Conservation (phyloP, 805 yeast genomes). For the Monosporozyma yasuniensis region DNA sequence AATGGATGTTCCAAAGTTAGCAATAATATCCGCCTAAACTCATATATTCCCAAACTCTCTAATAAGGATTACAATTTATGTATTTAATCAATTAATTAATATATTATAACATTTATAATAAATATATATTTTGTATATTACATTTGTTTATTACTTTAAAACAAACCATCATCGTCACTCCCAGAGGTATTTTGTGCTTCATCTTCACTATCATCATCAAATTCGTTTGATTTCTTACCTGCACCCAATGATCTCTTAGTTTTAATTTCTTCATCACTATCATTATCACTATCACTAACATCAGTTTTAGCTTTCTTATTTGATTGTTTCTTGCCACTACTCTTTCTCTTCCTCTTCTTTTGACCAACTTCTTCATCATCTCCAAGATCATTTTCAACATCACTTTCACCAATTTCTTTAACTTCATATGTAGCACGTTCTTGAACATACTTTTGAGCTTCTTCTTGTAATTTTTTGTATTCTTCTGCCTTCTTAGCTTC, state of each 20-base stretch:
- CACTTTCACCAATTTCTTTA: conserved; percentile 35
- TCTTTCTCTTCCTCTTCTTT: conserved; percentile 14
- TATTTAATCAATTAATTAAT: neutral
- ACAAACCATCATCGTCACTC: conserved; percentile 14
- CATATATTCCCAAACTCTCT: neutral
- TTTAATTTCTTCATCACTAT: conserved; percentile 20
- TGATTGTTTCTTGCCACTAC: conserved; percentile 6
- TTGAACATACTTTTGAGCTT: conserved; percentile 48
- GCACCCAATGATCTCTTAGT: conserved; percentile 12
- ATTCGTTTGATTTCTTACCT: conserved; percentile 28
- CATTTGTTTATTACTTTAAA: conserved; percentile 6
- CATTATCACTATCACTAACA: conserved; percentile 11
- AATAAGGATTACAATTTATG: neutral
- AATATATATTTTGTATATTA: neutral
- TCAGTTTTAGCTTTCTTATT: neutral
- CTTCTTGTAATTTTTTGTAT: conserved; percentile 43
- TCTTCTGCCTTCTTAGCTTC: conserved; percentile 45
- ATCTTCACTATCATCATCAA: conserved; percentile 39
- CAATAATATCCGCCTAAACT: neutral
- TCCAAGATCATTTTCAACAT: conserved; percentile 19
- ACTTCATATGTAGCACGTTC: conserved; percentile 36
- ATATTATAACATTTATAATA: neutral
- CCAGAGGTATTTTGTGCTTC: conserved; percentile 17
- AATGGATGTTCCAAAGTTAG: conserved; percentile 29
- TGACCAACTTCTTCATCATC: conserved; percentile 19